Evolutionary conservation across 2,329 filamentous ascomycete genomes (phyloP).

Genomic region (Sarocladiaceae sp.): DNA sequence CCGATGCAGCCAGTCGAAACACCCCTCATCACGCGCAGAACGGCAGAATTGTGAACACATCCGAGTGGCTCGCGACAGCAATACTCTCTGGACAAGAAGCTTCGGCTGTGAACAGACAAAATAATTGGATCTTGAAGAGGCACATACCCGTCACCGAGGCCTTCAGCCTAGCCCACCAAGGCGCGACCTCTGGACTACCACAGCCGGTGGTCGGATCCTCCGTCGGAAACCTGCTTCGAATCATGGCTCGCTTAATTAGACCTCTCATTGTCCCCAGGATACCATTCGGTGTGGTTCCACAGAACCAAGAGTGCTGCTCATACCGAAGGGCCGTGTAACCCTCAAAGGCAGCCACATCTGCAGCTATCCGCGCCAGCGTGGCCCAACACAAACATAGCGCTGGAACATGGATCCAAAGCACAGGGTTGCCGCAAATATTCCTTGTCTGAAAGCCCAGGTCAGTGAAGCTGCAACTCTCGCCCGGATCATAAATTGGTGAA

Average conservation of each 20-base stretch:
- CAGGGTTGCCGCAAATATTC: not conserved
- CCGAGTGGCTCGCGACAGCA: too few species aligned
- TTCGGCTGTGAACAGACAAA: too few species aligned
- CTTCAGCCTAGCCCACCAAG: not conserved
- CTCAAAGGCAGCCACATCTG: conserved; percentile 1
- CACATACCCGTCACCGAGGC: not conserved
- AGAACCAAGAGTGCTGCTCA: not conserved
- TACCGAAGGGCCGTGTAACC: not conserved
- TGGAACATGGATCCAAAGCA: not conserved
- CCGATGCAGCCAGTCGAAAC: not conserved
- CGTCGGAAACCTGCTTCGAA: not conserved
- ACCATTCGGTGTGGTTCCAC: not conserved
- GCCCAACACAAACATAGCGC: not conserved
- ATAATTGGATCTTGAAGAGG: too few species aligned
- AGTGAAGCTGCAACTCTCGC: too few species aligned
- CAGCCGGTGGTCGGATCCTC: not conserved
- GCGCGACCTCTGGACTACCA: not conserved
- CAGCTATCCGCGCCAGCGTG: not conserved
- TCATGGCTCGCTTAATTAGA: not conserved
- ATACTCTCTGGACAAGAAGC: too few species aligned
- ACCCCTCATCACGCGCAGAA: too few species aligned
- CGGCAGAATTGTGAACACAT: too few species aligned
- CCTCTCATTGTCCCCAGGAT: not conserved
- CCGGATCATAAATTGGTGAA: not conserved
- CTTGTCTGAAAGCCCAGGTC: too few species aligned